These are phyloP conservation scores for Vanrija sp. DNA, from an alignment of 1,284 basidiomycete species.

Conservation along the genomic window DNA sequence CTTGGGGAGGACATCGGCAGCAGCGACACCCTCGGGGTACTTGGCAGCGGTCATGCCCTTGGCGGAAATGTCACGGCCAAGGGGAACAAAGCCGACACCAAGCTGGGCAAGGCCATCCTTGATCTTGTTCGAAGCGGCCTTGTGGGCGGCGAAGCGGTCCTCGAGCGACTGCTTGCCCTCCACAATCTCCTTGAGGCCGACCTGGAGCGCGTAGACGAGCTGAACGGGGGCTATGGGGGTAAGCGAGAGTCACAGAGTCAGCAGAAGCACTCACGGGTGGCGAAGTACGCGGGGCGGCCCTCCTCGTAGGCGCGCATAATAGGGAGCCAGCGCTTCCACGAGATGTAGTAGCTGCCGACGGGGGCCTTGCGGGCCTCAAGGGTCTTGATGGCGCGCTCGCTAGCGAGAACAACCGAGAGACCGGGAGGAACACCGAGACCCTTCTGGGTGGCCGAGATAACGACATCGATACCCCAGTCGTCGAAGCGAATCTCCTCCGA, in stretches of 20 bases:
- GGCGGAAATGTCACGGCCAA: constrained; percentile 63
- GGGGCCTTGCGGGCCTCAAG: constrained; percentile 67
- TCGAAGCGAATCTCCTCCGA: constrained; percentile 95
- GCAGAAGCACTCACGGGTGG: constrained; percentile 58
- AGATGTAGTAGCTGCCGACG: constrained; percentile 77
- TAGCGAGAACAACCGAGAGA: constrained; percentile 78
- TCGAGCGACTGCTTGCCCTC: constrained; percentile 61
- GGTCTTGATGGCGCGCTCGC: constrained; percentile 72
- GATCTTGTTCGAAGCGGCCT: constrained; percentile 66
- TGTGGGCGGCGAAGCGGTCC: constrained; percentile 75
- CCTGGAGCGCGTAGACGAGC: constrained; percentile 84
- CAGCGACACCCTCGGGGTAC: constrained; percentile 70
- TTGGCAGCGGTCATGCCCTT: constrained; percentile 88
- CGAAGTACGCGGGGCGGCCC: constrained; percentile 68
- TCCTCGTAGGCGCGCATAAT: constrained; percentile 79
- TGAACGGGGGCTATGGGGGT: constrained; percentile 63
- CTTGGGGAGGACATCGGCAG: constrained; percentile 68
- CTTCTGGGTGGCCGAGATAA: constrained; percentile 89
- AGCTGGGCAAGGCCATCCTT: constrained; percentile 66
- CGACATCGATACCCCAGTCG: constrained; percentile 86
- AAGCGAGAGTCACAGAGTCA: not conserved
- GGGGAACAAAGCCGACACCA: constrained; percentile 68
- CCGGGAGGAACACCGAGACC: constrained; percentile 94
- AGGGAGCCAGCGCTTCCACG: constrained; percentile 91
- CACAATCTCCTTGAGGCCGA: constrained; percentile 71